These are phyloP conservation scores for Cyanophora paradoxa DNA, from an alignment of 78 protist genomes.

Conservation along the genomic window DNA sequence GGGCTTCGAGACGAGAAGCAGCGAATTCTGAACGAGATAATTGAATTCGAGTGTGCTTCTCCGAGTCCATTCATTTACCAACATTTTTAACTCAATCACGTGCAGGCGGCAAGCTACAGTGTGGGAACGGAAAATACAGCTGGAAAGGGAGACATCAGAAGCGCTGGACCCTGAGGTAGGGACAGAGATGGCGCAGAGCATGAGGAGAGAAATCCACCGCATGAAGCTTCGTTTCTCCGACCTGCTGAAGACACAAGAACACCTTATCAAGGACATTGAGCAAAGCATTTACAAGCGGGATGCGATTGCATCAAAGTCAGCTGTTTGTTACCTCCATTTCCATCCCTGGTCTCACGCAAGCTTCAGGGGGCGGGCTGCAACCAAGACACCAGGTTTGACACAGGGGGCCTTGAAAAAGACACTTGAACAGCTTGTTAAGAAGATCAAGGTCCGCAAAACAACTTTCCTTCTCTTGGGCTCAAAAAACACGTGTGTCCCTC, in stretches of 20 bases:
- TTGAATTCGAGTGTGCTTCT: slow-evolving; percentile 45
- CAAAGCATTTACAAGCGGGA: slow-evolving; percentile 20
- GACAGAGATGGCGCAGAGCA: slow-evolving; percentile 19
- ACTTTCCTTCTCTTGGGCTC: no score
- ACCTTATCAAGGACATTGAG: slow-evolving; percentile 43
- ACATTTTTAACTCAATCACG: not conserved
- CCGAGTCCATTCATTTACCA: not conserved
- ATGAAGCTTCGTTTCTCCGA: slow-evolving; percentile 24
- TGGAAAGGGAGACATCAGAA: slow-evolving; percentile 50
- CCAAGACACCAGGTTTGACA: no score
- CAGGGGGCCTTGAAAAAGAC: no score
- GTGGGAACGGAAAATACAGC: slow-evolving; percentile 58
- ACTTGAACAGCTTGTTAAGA: no score
- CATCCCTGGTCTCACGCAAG: no score
- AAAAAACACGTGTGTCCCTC: no score
- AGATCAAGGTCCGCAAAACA: no score
- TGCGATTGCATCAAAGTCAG: slow-evolving; percentile 15
- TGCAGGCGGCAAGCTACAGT: slow-evolving; percentile 17
- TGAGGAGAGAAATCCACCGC: slow-evolving; percentile 34
- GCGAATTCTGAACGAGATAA: slow-evolving; percentile 18
- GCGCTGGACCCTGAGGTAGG: slow-evolving; percentile 57
- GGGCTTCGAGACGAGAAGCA: slow-evolving; percentile 24
- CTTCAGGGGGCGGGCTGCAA: no score
- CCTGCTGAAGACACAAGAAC: slow-evolving; percentile 34
- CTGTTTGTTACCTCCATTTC: no score